Evolutionary conservation across 2,329 filamentous ascomycete species (phyloP), one percentile per base, ranked within the genome.

Genomic region (Periglandula ipomoeae): DNA sequence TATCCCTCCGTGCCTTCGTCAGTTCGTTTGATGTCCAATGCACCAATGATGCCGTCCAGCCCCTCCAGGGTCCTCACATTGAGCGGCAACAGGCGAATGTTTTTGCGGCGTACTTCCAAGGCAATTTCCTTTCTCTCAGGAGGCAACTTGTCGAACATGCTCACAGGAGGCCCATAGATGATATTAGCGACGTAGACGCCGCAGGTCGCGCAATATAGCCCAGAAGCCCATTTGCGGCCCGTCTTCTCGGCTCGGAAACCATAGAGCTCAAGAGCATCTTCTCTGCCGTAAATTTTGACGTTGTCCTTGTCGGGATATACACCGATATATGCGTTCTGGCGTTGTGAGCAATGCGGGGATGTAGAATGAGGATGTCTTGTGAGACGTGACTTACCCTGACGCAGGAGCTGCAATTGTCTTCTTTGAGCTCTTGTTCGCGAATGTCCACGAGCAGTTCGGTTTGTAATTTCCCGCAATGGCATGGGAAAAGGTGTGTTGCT

Each of bases 381-480:
- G 30, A 27, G 26, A 15, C 27, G 15, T 32, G 6, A 50, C 53
- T 5, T 53, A 63, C 60, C n/a, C 63, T 54, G n/a, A 58, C 50
- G 47, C 61, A 65, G 7, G 51, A 57, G 46, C 63, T 64, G 47
- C 65, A 58, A 67, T 69, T 56, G 61, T 69, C 53, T 63, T 71
- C 49, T 63, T 67, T 55, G 61, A 72, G 49, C 65, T 72, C 52
- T 63, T 71, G 44, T 59, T 66, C 22, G 58, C 65, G 50, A 62
- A 75, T 40, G 63, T 50, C 42, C 4, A 38, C 52, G 2, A 54
- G 42, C 0, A 62, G 46, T 9, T 57, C 50, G 13, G 55, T 49
- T 27, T 47, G 47, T 3, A 64, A 54, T 1, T 49, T 52, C 2
- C 60, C 56, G 44, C 62, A 65, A 30, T 58, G 58, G 37, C 61